Conservation (phyloP, 768 basidiomycete species). For the Candolleomyces eurysporus region DNA sequence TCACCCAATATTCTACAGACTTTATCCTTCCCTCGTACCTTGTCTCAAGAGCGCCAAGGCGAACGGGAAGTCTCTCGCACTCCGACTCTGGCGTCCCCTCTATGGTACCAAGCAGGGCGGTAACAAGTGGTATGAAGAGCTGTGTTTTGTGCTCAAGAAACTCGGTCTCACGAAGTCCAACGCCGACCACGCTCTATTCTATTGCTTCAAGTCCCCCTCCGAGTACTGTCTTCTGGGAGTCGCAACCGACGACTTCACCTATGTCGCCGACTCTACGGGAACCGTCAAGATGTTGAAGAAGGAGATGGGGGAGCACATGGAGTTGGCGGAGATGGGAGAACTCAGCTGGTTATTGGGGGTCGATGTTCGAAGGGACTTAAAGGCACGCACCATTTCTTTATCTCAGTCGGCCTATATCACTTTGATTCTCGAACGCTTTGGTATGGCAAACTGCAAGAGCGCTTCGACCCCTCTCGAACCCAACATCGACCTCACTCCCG, state of each 20-base stretch:
- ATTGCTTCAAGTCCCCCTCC: slow-evolving; percentile 20
- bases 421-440: slow-evolving; percentile 17
- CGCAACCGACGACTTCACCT: slow-evolving; percentile 12
- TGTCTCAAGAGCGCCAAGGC: not conserved
- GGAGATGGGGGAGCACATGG: slow-evolving; percentile 11
- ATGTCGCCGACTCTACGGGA: not conserved
- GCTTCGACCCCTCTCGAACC: slow-evolving; percentile 18
- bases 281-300: not conserved
- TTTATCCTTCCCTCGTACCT: not conserved
- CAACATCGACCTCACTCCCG: not conserved
- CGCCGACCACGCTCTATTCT: slow-evolving; percentile 10
- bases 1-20: not conserved
- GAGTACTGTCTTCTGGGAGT: slow-evolving; percentile 19
- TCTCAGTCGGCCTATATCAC: slow-evolving; percentile 23
- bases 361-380: slow-evolving; percentile 16
- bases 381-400: slow-evolving; percentile 18
- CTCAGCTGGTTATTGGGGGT: slow-evolving; percentile 26
- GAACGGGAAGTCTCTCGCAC: not conserved
- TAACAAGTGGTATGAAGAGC: not conserved
- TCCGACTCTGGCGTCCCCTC: slow-evolving; percentile 12
- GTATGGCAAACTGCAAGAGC: slow-evolving; percentile 15
- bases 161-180: slow-evolving; percentile 11
- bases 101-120: slow-evolving; percentile 35
- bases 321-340: slow-evolving; percentile 23
- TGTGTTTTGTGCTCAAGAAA: slow-evolving; percentile 7